phyloP scores from a whole-genome alignment of 2,329 filamentous ascomycete species.

The Neopestalotiopsis clavispora region DNA sequence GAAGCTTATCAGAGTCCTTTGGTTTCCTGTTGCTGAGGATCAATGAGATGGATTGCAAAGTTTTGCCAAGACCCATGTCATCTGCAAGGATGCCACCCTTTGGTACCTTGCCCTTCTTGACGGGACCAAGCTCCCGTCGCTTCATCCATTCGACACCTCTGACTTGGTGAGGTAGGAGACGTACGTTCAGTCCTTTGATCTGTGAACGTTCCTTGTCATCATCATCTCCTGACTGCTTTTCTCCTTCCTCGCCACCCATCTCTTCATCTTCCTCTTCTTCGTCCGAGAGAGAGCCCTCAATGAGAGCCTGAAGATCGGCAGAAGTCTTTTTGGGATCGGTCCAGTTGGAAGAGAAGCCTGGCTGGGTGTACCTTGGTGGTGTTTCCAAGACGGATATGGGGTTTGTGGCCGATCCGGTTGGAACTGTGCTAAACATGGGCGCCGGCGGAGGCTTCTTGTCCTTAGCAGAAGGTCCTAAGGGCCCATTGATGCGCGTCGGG shows the following conservation, averaged over 20 bases:
- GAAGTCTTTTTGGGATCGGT: slow-evolving; percentile 74
- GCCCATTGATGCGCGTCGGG: slow-evolving; percentile 52
- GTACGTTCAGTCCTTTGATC: slow-evolving; percentile 84
- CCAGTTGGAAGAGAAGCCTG: slow-evolving; percentile 59
- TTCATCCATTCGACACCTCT: slow-evolving; percentile 96
- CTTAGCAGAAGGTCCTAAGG: slow-evolving; percentile 50
- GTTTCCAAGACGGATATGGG: slow-evolving; percentile 34
- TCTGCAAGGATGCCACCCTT: slow-evolving; percentile 96
- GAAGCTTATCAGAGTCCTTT: slow-evolving; percentile 51
- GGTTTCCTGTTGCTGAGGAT: slow-evolving; percentile 83
- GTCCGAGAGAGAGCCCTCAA: slow-evolving; percentile 81
- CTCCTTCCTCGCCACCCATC: slow-evolving; percentile 17
- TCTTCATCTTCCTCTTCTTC: slow-evolving; percentile 49
- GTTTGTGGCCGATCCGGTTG: slow-evolving; percentile 32
- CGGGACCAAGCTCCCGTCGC: slow-evolving; percentile 84
- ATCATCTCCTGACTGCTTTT: slow-evolving; percentile 42
- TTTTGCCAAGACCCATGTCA: slow-evolving; percentile 97
- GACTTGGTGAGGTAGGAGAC: slow-evolving; percentile 89
- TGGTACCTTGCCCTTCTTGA: slow-evolving; percentile 80
- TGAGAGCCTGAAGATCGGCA: slow-evolving; percentile 79
- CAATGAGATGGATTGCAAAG: slow-evolving; percentile 88
- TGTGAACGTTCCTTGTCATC: slow-evolving; percentile 59
- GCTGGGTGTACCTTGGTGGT: slow-evolving; percentile 38
- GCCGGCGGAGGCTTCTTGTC: slow-evolving; percentile 52
- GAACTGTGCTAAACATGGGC: slow-evolving; percentile 50